Percentiles rank a stretch among this genome's conserved stretches.
These are phyloP conservation scores for Starmerella powellii DNA, from an alignment of 805 yeast genomes.

Conservation along the genomic window DNA sequence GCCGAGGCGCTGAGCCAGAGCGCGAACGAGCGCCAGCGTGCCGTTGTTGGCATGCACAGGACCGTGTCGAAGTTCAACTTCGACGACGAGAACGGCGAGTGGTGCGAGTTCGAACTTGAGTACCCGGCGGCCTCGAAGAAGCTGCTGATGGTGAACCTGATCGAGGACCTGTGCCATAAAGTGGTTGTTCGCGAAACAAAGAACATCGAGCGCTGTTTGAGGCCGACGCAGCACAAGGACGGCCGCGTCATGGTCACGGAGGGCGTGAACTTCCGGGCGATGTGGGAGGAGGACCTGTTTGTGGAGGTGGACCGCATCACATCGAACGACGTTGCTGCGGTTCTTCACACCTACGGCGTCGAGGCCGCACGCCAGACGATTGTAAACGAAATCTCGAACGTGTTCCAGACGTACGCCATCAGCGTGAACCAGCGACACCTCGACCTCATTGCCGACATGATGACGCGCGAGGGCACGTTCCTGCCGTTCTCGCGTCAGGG, in stretches of 20 bases:
- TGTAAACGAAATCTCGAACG: constrained; percentile 89
- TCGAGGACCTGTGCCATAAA: constrained; percentile 79
- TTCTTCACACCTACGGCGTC: constrained; percentile 84
- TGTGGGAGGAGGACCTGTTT: constrained; percentile 97
- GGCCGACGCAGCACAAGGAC: constrained; percentile 59
- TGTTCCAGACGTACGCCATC: constrained; percentile 92
- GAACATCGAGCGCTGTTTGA: constrained; percentile 82
- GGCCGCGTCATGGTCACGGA: constrained; percentile 79
- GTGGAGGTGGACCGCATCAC: constrained; percentile 78
- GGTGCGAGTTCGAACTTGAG: constrained; percentile 86
- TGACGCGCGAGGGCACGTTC: constrained; percentile 97
- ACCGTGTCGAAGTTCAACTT: constrained; percentile 72
- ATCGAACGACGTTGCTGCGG: constrained; percentile 88
- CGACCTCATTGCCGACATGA: constrained; percentile 94
- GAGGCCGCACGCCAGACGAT: constrained; percentile 98
- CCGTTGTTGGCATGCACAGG: constrained; percentile 59
- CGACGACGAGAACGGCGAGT: constrained; percentile 75
- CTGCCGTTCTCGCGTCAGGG: constrained; percentile 97
- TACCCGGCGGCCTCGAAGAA: constrained; percentile 79
- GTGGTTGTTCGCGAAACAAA: constrained; percentile 90
- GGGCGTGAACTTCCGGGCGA: constrained; percentile 93
- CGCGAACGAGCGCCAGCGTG: constrained; percentile 78
- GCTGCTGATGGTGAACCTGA: constrained; percentile 90
- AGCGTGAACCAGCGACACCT: constrained; percentile 85
- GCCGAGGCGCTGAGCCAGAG: constrained; percentile 37